phyloP scores from a whole-genome alignment of 768 basidiomycete genomes.

The Calocera viscosa region DNA sequence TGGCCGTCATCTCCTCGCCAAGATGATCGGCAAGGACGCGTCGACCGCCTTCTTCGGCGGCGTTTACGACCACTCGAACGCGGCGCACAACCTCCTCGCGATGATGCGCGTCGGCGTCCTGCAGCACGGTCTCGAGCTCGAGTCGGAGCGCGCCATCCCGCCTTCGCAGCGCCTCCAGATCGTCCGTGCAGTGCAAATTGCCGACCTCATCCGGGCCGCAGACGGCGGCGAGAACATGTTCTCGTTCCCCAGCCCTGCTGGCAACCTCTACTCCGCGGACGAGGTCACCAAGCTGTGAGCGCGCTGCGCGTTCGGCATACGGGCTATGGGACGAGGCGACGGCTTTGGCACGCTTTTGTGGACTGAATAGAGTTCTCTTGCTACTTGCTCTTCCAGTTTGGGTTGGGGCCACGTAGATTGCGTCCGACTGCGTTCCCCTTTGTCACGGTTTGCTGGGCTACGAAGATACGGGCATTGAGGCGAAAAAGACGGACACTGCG shows the following conservation, averaged over 20 bases:
- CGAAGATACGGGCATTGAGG: background rate
- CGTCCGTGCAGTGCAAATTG: constrained; percentile 25
- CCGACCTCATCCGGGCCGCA: background rate
- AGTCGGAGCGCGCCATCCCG: constrained; percentile 45
- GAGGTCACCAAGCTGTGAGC: background rate
- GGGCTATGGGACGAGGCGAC: background rate
- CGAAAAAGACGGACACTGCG: background rate
- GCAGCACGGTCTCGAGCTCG: constrained; percentile 42
- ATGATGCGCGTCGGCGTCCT: constrained; percentile 52
- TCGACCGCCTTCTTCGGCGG: constrained; percentile 92
- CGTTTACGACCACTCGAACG: constrained; percentile 79
- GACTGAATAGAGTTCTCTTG: background rate
- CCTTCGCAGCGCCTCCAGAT: constrained; percentile 63
- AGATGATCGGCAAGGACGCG: constrained; percentile 80
- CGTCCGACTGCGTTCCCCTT: constrained; percentile 2
- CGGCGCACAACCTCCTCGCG: constrained; percentile 61
- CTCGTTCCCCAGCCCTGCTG: background rate
- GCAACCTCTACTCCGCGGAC: background rate
- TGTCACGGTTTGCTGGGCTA: background rate
- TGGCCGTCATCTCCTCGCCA: constrained; percentile 69
- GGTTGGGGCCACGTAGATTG: background rate
- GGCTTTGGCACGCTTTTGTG: background rate
- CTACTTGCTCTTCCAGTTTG: background rate
- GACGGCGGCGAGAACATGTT: background rate
- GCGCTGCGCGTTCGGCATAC: background rate